phyloP scores from a whole-genome alignment of 805 yeast species.

The Candida alai region DNA sequence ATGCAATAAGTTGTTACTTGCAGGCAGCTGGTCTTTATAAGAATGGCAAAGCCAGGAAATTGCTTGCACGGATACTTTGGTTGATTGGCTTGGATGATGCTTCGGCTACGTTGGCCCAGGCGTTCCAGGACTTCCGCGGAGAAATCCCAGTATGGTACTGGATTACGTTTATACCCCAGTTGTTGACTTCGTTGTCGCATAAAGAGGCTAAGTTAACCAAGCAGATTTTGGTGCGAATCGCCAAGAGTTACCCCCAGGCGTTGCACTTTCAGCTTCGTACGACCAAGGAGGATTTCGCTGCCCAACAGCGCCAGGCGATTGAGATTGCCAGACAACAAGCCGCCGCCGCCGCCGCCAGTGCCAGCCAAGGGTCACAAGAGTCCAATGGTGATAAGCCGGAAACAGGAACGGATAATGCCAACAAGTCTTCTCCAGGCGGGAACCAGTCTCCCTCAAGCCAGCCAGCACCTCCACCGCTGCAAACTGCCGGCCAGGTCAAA shows the following conservation, averaged over 20 bases:
- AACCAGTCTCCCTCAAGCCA: neutral
- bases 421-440: slow-evolving; percentile 1
- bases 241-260: slow-evolving; percentile 96
- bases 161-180: slow-evolving; percentile 95
- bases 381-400: slow-evolving; percentile 5
- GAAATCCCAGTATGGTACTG: slow-evolving; percentile 99
- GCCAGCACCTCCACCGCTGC: slow-evolving; percentile 1
- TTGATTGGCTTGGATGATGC: slow-evolving; percentile 86
- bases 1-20: slow-evolving; percentile 91
- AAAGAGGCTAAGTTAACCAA: slow-evolving; percentile 88
- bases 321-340: slow-evolving; percentile 26
- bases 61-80: slow-evolving; percentile 90
- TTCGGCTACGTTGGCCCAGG: slow-evolving; percentile 73
- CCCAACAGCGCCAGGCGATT: slow-evolving; percentile 71
- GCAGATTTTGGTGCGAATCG: slow-evolving; percentile 83
- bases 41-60: slow-evolving; percentile 82
- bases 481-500: slow-evolving; percentile 1
- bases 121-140: slow-evolving; percentile 89
- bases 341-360: slow-evolving; percentile 2
- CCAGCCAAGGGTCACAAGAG: slow-evolving; percentile 1
- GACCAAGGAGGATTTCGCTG: slow-evolving; percentile 89
- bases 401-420: slow-evolving; percentile 1
- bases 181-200: slow-evolving; percentile 83
- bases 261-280: slow-evolving; percentile 93
- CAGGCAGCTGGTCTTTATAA: slow-evolving; percentile 98